These are phyloP conservation scores for Nigrospora osmanthi DNA, from an alignment of 2,329 filamentous ascomycete species.

Conservation along the genomic window DNA sequence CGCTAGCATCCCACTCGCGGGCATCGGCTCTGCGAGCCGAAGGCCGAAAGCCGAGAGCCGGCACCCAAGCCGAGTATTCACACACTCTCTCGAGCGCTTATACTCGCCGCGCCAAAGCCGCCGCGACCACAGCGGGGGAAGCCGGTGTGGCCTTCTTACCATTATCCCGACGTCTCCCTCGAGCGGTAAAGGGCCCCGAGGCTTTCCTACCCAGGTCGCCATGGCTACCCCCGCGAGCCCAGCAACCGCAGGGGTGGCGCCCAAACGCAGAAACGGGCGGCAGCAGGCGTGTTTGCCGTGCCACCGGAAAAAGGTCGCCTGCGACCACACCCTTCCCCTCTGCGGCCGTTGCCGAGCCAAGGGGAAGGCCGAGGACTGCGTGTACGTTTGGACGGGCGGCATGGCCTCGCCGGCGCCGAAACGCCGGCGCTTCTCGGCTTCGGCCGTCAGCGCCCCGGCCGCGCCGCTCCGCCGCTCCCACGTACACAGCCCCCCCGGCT, in stretches of 20 bases:
- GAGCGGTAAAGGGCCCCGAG: too few species aligned
- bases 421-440: background rate
- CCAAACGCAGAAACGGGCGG: slow-evolving; percentile 3
- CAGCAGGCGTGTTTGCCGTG: slow-evolving; percentile 6
- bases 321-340: slow-evolving; percentile 5
- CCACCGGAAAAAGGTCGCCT: slow-evolving; percentile 5
- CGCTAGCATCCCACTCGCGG: too few species aligned
- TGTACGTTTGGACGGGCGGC: background rate
- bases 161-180: too few species aligned
- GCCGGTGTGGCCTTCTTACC: too few species aligned
- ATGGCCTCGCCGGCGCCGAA: background rate
- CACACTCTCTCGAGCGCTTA: too few species aligned
- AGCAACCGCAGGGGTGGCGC: background rate
- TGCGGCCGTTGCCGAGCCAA: slow-evolving; percentile 3
- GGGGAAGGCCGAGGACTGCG: slow-evolving; percentile 1
- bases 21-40: too few species aligned
- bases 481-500: background rate
- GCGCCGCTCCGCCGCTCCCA: background rate
- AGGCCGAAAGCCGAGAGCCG: too few species aligned
- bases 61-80: too few species aligned
- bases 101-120: too few species aligned
- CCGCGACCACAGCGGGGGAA: too few species aligned
- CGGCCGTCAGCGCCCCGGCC: background rate
- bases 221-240: background rate
- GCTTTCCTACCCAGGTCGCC: too few species aligned